A percentile compares a stretch with the other conserved stretches of the same genome.
These are phyloP conservation scores for Suillus variegatus DNA, from an alignment of 768 basidiomycete species.

Conservation along the genomic window DNA sequence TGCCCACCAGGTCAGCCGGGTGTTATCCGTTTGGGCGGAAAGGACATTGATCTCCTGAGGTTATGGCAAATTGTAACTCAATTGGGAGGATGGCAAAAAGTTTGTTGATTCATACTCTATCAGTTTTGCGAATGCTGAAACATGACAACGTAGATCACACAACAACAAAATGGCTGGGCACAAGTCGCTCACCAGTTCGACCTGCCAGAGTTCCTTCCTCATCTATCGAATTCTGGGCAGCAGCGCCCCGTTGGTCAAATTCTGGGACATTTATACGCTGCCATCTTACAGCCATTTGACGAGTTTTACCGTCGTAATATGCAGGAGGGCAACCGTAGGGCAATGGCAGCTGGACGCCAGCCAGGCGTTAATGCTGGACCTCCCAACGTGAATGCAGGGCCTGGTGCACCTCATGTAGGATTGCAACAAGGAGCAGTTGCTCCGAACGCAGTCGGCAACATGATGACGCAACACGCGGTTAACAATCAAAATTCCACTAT, in stretches of 20 bases:
- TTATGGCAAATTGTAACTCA: constrained; percentile 65
- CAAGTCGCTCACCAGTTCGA: constrained; percentile 56
- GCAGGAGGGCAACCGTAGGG: constrained; percentile 59
- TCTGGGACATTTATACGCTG: constrained; percentile 61
- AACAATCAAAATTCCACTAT: constrained; percentile 20
- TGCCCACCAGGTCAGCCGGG: constrained; percentile 58
- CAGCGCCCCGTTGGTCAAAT: constrained; percentile 49
- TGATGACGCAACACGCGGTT: constrained; percentile 28
- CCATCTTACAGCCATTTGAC: constrained; percentile 71
- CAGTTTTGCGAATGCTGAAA: constrained; percentile 17
- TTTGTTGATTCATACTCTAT: constrained; percentile 37
- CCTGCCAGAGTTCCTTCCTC: constrained; percentile 57
- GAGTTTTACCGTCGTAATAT: constrained; percentile 64
- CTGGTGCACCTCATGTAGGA: constrained; percentile 16
- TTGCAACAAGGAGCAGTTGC: constrained; percentile 22
- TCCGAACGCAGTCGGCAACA: constrained; percentile 16
- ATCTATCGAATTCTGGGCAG: constrained; percentile 44
- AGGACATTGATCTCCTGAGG: constrained; percentile 75
- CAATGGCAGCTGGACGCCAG: constrained; percentile 43
- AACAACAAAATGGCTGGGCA: constrained; percentile 55
- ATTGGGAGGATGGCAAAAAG: constrained; percentile 61
- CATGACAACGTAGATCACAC: constrained; percentile 40
- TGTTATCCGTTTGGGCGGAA: constrained; percentile 66
- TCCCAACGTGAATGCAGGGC: constrained; percentile 18
- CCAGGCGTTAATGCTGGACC: constrained; percentile 14